A percentile compares a stretch with the other conserved stretches of the same genome.
These are phyloP conservation scores for Dionaea muscipula DNA, from an alignment of 179 eudicot species.

Conservation along the genomic window DNA sequence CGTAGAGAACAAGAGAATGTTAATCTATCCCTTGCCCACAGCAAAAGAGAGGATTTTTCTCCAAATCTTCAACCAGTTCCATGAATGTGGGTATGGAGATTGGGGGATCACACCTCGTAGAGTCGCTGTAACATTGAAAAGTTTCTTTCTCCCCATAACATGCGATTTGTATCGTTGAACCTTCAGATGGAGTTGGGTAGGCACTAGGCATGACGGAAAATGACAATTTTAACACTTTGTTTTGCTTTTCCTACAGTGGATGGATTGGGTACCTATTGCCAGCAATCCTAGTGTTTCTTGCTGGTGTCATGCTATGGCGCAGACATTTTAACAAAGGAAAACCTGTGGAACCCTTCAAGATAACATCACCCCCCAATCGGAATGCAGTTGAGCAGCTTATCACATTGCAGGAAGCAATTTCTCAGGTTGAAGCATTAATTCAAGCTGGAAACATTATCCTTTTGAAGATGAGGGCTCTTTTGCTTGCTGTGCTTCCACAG, in stretches of 20 bases:
- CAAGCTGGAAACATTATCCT: slow-evolving; percentile 57
- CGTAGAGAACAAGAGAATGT: no score
- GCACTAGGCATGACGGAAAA: neutral
- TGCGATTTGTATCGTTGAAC: no score
- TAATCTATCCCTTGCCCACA: no score
- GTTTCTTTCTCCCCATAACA: no score
- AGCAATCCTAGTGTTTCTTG: slow-evolving; percentile 34
- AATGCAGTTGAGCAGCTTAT: slow-evolving; percentile 79
- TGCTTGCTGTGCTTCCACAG: slow-evolving; percentile 66
- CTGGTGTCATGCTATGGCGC: slow-evolving; percentile 54
- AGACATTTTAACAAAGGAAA: slow-evolving; percentile 35
- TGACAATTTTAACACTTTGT: neutral
- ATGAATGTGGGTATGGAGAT: no score
- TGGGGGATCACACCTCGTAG: no score
- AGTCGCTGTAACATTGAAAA: no score
- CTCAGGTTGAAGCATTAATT: slow-evolving; percentile 56
- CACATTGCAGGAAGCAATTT: slow-evolving; percentile 59
- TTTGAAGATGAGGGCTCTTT: slow-evolving; percentile 58
- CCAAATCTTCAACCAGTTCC: no score
- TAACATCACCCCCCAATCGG: slow-evolving; percentile 49
- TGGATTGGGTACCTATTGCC: slow-evolving; percentile 51
- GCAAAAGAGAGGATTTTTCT: no score
- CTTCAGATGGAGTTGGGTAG: no score
- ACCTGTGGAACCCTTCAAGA: slow-evolving; percentile 46
- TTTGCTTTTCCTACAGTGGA: slow-evolving; percentile 38